Base-by-base conservation (phyloP, 495 filamentous ascomycete genomes). In the Amniculicola lignicola region DNA sequence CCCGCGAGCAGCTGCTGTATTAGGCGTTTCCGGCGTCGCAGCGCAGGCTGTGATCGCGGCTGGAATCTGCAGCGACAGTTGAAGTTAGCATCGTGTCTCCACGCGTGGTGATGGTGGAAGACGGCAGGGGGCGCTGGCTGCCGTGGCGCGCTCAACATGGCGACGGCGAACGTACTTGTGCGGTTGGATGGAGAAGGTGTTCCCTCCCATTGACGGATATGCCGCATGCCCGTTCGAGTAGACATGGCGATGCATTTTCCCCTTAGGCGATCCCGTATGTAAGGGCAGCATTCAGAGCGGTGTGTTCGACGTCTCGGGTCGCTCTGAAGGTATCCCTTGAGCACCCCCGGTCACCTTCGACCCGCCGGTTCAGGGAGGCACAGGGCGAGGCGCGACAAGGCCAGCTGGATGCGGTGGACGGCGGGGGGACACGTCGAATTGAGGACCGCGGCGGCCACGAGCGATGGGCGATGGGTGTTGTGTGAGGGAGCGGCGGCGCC, bases 111-210 rank as follows among this genome's bases (percentile, higher is more conserved):
- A 19, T 62, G 62, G 39, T 39, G 52, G 5, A 38, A 18, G 14
- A 58, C 16, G 3, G 48, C 27, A 25, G 44, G 24, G 15, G 44
- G 40, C 7, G 12, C 28, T 21, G 24, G 43, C 25, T 9, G 29
- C 4, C 36, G 23, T 21, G 33, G 28, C 44, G 39, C 14, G 33
- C 36, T 54, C 19, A 43, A 18, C 23, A 51, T 50, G 41, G 48
- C 40, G 45, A 42, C 19, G 11, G 28, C 24, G 36, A 42, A 61
- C 75, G 59, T 80, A 96, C 90, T 87, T 85, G 67, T 95, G 89
- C 61, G 90, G 88, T 58, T 90, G 89, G 65, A 96, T 89, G 54
- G 88, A 88, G 67, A 95, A 93, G 39, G 84, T 86, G 56, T 66
- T 71, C 43, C 77, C 74, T 33, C 74, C 75, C 43, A 75, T 75